Conservation (phyloP, 768 basidiomycete genomes). For the Cystobasidium onofrii region DNA sequence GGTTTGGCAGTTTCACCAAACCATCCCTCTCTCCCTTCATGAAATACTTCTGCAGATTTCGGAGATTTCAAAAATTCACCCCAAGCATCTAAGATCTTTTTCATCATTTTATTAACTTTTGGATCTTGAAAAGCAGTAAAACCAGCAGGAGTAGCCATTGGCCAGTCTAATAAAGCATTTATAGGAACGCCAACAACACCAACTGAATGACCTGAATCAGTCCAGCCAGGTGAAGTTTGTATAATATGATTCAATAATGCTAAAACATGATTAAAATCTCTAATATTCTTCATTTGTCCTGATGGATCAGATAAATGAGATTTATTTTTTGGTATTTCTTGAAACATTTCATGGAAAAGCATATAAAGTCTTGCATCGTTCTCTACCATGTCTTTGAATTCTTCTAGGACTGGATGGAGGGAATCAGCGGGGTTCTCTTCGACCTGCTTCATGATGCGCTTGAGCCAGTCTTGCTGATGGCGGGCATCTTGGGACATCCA, state of each 20-base stretch:
- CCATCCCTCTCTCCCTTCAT: slow-evolving; percentile 50
- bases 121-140: slow-evolving; percentile 48
- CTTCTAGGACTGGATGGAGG: slow-evolving; percentile 43
- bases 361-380: slow-evolving; percentile 44
- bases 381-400: slow-evolving; percentile 45
- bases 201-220: slow-evolving; percentile 44
- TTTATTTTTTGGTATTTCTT: slow-evolving; percentile 43
- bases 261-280: slow-evolving; percentile 50
- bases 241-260: slow-evolving; percentile 50
- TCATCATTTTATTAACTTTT: slow-evolving; percentile 51
- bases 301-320: slow-evolving; percentile 43
- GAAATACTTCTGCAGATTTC: slow-evolving; percentile 50
- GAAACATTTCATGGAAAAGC: slow-evolving; percentile 45
- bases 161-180: slow-evolving; percentile 50
- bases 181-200: slow-evolving; percentile 52
- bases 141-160: slow-evolving; percentile 49
- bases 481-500: slow-evolving; percentile 21
- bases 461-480: slow-evolving; percentile 6
- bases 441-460: slow-evolving; percentile 42
- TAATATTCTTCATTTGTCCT: slow-evolving; percentile 44
- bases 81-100: slow-evolving; percentile 54
- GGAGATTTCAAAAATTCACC: slow-evolving; percentile 50
- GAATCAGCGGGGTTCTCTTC: slow-evolving; percentile 42
- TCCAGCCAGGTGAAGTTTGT: slow-evolving; percentile 49
- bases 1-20: slow-evolving; percentile 48